Percentiles rank a stretch among this genome's conserved stretches.
Evolutionary conservation across 768 basidiomycete genomes (phyloP).

Genomic region (Leucosporidium yakuticum): DNA sequence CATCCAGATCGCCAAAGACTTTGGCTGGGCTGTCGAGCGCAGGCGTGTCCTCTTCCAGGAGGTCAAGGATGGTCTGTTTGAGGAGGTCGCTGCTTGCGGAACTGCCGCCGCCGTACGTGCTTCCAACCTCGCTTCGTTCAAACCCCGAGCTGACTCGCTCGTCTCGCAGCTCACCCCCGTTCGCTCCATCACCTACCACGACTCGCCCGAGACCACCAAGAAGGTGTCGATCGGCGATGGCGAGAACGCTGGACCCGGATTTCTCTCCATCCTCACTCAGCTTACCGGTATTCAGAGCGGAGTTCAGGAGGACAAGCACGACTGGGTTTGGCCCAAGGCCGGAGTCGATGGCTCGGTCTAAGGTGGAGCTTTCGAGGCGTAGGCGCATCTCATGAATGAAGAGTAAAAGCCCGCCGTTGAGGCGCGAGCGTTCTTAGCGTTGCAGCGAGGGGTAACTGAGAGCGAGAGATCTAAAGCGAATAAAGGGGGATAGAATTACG

Average conservation of each 20-base stretch:
- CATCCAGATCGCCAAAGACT: constrained; percentile 29
- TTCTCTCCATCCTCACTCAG: constrained; percentile 32
- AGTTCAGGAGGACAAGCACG: constrained; percentile 14
- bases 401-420: too few species aligned
- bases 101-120: constrained; percentile 31
- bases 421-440: too few species aligned
- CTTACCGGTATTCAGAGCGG: constrained; percentile 39
- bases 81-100: constrained; percentile 38
- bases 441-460: too few species aligned
- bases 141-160: background rate
- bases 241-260: constrained; percentile 32
- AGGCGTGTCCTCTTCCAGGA: constrained; percentile 34
- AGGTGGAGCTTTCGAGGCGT: background rate
- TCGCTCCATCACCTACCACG: constrained; percentile 36
- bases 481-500: too few species aligned
- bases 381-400: too few species aligned
- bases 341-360: constrained; percentile 26
- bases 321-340: constrained; percentile 33
- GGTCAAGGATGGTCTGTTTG: constrained; percentile 34
- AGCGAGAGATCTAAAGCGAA: too few species aligned
- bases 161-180: constrained; percentile 32
- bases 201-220: constrained; percentile 9
- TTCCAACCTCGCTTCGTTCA: constrained; percentile 2
- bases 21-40: constrained; percentile 36
- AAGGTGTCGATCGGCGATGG: constrained; percentile 38